These are phyloP conservation scores for Leccinum variicolor DNA, from an alignment of 768 basidiomycete genomes.

Conservation along the genomic window DNA sequence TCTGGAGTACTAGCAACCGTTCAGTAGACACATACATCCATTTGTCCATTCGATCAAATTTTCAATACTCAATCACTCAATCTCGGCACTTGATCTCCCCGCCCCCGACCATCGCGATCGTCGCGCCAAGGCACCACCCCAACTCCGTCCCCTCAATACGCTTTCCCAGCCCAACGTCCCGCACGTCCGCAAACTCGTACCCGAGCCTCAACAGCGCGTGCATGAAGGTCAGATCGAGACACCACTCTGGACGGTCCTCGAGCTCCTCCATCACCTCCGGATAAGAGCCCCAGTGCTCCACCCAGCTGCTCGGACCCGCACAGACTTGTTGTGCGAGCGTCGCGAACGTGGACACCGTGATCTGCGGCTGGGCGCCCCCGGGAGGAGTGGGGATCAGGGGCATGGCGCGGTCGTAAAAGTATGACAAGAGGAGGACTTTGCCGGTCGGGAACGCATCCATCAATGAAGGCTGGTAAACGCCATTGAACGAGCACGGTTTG, in stretches of 20 bases:
- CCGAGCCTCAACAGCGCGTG: slow-evolving; percentile 81
- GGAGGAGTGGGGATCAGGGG: slow-evolving; percentile 57
- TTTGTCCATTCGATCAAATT: background rate
- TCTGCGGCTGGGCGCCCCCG: slow-evolving; percentile 20
- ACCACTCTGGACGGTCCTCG: slow-evolving; percentile 85
- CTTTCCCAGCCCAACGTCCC: slow-evolving; percentile 80
- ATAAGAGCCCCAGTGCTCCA: slow-evolving; percentile 42
- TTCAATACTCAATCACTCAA: slow-evolving; percentile 9
- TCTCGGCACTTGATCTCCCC: slow-evolving; percentile 54
- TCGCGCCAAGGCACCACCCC: slow-evolving; percentile 90
- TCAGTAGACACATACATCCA: background rate
- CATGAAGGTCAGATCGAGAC: slow-evolving; percentile 95
- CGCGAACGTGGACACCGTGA: slow-evolving; percentile 59
- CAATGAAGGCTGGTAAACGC: slow-evolving; percentile 94
- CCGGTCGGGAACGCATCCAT: slow-evolving; percentile 85
- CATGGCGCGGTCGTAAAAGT: slow-evolving; percentile 93
- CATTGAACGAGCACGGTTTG: slow-evolving; percentile 95
- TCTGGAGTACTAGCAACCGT: background rate
- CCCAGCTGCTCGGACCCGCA: slow-evolving; percentile 61
- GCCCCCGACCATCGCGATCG: slow-evolving; percentile 68
- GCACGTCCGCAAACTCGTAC: slow-evolving; percentile 76
- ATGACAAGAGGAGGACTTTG: slow-evolving; percentile 87
- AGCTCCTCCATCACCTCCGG: slow-evolving; percentile 62
- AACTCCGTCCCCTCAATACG: slow-evolving; percentile 86
- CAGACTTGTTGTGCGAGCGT: slow-evolving; percentile 72